phyloP scores from a whole-genome alignment of 2,329 filamentous ascomycete genomes.

The Thelonectria blattea region DNA sequence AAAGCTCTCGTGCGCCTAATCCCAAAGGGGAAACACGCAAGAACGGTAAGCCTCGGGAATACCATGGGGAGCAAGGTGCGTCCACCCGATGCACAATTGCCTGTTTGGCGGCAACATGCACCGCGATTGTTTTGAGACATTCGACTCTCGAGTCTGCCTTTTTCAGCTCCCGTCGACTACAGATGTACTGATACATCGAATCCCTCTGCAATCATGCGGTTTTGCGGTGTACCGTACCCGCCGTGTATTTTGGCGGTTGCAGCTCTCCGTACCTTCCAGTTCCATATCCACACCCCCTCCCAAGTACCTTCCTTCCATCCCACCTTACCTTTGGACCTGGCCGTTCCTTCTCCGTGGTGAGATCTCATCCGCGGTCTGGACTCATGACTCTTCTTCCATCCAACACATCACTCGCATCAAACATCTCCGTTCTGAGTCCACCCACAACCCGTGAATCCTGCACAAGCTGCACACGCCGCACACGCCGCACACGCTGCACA shows the following conservation, averaged over 20 bases:
- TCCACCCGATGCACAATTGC: conserved; percentile 4
- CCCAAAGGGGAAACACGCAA: conserved; percentile 8
- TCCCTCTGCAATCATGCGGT: not conserved
- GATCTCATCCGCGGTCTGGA: conserved; percentile 28
- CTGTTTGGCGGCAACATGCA: no score
- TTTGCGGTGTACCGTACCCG: not conserved
- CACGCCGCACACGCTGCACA: no score
- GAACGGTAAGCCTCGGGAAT: conserved; percentile 28
- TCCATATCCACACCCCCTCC: conserved; percentile 18
- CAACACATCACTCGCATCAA: conserved; percentile 8
- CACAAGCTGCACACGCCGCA: no score
- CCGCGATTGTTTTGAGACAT: not conserved
- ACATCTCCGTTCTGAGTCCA: conserved; percentile 10
- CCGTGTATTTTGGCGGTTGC: not conserved
- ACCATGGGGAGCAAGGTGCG: conserved; percentile 22
- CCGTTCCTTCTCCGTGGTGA: conserved; percentile 17
- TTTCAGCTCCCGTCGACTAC: not conserved
- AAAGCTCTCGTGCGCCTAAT: conserved; percentile 3
- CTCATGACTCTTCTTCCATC: conserved; percentile 19
- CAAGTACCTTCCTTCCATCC: not conserved
- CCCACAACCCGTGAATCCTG: conserved; percentile 8
- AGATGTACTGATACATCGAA: conserved; percentile 13
- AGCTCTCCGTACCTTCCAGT: no score
- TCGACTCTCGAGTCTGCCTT: not conserved
- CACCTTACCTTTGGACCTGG: not conserved